Conservation (phyloP, 768 basidiomycete species). For the Rossbeevera mucosa region DNA sequence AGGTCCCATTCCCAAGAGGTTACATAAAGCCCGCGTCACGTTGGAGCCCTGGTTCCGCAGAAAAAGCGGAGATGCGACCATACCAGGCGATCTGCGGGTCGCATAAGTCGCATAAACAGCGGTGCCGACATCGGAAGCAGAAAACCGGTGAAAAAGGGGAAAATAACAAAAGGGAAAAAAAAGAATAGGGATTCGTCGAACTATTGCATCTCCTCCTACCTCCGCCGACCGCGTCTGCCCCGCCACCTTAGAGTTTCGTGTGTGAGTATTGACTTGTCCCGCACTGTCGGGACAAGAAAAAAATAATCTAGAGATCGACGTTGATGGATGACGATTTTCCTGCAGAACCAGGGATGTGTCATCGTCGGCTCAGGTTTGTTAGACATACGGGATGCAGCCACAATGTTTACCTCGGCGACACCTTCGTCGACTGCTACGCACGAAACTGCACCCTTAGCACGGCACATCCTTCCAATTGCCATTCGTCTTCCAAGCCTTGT, state of each 20-base stretch:
- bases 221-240: not conserved
- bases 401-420: conserved; percentile 41
- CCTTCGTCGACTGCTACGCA: conserved; percentile 50
- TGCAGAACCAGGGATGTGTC: conserved; percentile 50
- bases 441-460: conserved; percentile 43
- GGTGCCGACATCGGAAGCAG: conserved; percentile 12
- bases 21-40: not conserved
- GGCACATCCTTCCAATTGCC: conserved; percentile 47
- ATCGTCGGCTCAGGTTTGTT: conserved; percentile 52
- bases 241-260: not conserved
- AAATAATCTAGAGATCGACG: not conserved
- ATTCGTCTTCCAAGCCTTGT: conserved; percentile 32
- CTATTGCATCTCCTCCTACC: not conserved
- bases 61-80: not conserved
- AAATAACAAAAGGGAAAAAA: not conserved
- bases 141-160: not conserved
- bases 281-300: not conserved
- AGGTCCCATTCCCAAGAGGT: not conserved
- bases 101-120: conserved; percentile 17
- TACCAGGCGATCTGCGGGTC: not conserved
- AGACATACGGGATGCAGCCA: conserved; percentile 54
- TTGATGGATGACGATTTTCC: not conserved
- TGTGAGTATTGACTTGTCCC: not conserved
- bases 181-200: not conserved
- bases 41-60: not conserved